These are phyloP conservation scores for Pseudogymnoascus sp. DNA, from an alignment of 2,329 filamentous ascomycete species.

Conservation along the genomic window DNA sequence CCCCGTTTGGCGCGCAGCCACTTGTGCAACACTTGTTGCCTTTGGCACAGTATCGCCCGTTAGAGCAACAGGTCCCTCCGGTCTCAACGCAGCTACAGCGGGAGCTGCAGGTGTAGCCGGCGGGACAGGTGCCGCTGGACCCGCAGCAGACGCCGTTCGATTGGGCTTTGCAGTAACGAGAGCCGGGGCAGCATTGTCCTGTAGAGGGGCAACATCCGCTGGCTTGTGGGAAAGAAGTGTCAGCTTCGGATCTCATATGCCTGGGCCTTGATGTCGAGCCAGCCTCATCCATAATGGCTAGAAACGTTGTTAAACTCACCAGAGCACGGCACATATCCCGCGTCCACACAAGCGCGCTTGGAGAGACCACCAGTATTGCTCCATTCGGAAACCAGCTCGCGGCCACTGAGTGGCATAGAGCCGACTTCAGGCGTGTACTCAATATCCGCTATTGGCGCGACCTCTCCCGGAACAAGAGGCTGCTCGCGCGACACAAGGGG, in stretches of 20 bases:
- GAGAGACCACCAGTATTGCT: background rate
- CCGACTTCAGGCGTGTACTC: background rate
- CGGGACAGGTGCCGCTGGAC: background rate
- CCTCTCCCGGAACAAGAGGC: background rate
- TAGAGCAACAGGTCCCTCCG: background rate
- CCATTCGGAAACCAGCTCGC: background rate
- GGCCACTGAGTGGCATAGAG: background rate
- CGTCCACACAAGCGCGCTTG: background rate
- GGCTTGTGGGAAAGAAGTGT: background rate
- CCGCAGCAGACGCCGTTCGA: background rate
- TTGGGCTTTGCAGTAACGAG: background rate
- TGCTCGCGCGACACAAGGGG: background rate
- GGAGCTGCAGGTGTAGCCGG: background rate
- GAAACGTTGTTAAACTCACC: background rate
- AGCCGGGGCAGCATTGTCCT: background rate
- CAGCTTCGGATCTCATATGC: background rate
- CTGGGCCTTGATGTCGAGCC: background rate
- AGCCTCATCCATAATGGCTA: background rate
- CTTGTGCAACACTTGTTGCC: background rate
- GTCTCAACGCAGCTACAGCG: background rate
- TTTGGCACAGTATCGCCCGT: background rate
- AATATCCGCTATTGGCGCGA: background rate
- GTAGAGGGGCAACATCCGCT: background rate
- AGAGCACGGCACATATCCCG: background rate
- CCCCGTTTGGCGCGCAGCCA: background rate